These are phyloP conservation scores for Boletus rubropictus DNA, from an alignment of 768 basidiomycete species.

Conservation along the genomic window DNA sequence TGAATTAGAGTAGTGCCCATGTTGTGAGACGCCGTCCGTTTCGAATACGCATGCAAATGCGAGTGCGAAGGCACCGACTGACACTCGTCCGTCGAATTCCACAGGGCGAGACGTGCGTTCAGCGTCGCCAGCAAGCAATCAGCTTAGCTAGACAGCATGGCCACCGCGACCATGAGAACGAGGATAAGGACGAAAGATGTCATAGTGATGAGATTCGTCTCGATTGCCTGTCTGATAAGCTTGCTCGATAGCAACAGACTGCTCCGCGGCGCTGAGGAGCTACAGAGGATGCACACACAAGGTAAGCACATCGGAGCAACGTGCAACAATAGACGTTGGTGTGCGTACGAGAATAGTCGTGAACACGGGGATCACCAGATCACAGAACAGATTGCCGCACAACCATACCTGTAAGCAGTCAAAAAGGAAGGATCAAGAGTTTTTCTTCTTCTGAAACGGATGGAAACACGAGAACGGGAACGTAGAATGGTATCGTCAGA, in stretches of 20 bases:
- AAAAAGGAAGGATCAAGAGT: not conserved
- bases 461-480: constrained; percentile 1
- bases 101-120: constrained; percentile 4
- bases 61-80: not conserved
- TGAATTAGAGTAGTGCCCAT: not conserved
- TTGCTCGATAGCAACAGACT: not conserved
- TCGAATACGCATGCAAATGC: no score
- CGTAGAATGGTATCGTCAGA: constrained; percentile 7
- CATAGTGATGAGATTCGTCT: constrained; percentile 10
- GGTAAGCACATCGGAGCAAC: no score
- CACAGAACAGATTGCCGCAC: constrained; percentile 5
- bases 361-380: constrained; percentile 10
- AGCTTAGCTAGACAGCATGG: constrained; percentile 1
- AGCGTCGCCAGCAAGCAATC: constrained; percentile 5
- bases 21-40: not conserved
- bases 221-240: constrained; percentile 8
- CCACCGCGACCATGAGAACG: no score
- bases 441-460: not conserved
- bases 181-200: constrained; percentile 5
- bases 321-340: no score
- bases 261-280: not conserved
- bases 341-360: no score
- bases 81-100: not conserved
- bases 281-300: not conserved
- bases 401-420: constrained; percentile 3